Evolutionary conservation across 345 rosid species (phyloP), one percentile per base, ranked within the genome.

Genomic region (Pistacia atlantica): DNA sequence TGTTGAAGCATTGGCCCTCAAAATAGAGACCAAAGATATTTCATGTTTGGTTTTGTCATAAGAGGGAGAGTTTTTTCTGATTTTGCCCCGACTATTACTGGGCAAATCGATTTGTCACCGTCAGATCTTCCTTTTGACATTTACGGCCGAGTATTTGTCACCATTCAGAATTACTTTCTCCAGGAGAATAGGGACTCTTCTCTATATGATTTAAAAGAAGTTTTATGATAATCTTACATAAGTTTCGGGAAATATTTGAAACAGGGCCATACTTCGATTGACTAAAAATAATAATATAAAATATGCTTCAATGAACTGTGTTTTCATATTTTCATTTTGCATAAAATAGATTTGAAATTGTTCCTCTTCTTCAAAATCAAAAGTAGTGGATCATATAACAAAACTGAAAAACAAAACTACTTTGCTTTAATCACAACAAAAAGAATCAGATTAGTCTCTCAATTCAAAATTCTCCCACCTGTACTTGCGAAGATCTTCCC

Each of bases 381-480:
- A 58, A 42, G 60, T 49, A 62, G 68, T 11, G 4, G 33, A 62
- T 28, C 55, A 33, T 31, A 17, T 48, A 5, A 37, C 11, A 20
- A 54, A 73, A 31, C 5, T 25, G 60, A 42, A 42, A 1, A 42
- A 8, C 25, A 54, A 58, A 64, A 37, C 37, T 64, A 70, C 11
- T 3, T 49, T 71, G 62, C 77, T 79, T 77, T 73, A 49, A 65
- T 67, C 73, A 70, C 67, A 72, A 83, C 54, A 65, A 72, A 75
- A 70, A 75, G 52, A 77, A 79, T 12, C 42, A 67, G 45, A 55
- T 8, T 11, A 17, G 48, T 17, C 33, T 73, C 82, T 58, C 56
- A 0, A 42, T 59, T 71, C 80, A 82, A 82, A 83, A 79, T 78
- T 57, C 71, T 45, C 20, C 25, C 17, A n/a, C 2, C 65, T 6